Base-by-base conservation (phyloP, 139 green algal genomes). In the Cymbomonas tetramitiformis region DNA sequence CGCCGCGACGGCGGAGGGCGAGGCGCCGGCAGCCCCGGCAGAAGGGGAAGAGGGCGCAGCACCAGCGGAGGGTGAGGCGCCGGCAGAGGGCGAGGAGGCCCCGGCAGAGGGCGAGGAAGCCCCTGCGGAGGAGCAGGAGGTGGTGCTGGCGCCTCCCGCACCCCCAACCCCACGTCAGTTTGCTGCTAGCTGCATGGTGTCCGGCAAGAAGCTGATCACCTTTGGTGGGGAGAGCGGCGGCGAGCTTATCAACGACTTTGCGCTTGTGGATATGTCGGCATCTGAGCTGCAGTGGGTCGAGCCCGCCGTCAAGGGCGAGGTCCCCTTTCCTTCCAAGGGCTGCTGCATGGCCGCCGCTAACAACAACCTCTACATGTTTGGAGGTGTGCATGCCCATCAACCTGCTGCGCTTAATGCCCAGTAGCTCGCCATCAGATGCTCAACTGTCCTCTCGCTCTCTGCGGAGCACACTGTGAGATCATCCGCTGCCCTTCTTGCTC, bases 141-240 rank as follows among this genome's bases (percentile, higher is more conserved):
- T 21, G 36, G 36, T 21, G 36, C 12, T 21, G 36, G 36, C 12
- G 36, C 12, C 12, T 15, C 12, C 36, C 15, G 36, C 12, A 43
- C 36, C 36, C 36, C 36, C 36, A 15, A 43, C 12, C 12, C 12
- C 12, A 15, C 36, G 36, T 21, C 15, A 15, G 12, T 43, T 43
- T 15, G 36, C 36, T 12, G 36, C 36, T 21, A 4, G 21, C 21
- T 12, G 15, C 18, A 9, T 12, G 9, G 7, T 58, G 4, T 31
- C 21, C 7, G 68, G 78, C 25, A 61, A 58, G 30, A 63, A 79
- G 36, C 51, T 86, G 36, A 65, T 83, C 46, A 34, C 85, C 21
- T 63, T 86, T 30, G 66, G 67, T 21, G 81, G 81, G 19, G 81
- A 84, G 38, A 64, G 66, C 36, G 62, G 71, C 18, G 74, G 74